Evolutionary conservation across 306 rosid species (phyloP).

Genomic region (Rubus parviflorus): DNA sequence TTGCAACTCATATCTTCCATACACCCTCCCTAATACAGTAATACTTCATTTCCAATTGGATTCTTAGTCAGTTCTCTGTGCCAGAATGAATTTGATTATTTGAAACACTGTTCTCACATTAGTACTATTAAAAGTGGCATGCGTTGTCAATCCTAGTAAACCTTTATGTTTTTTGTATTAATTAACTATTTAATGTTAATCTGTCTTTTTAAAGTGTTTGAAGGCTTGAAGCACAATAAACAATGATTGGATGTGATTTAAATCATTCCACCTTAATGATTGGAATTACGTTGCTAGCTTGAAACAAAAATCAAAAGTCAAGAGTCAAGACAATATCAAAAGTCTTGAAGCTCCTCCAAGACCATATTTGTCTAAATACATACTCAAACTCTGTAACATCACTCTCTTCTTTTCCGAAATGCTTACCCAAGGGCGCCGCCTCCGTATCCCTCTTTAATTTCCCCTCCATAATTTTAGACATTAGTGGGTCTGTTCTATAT

Average conservation of each 20-base stretch:
- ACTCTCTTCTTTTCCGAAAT: background rate
- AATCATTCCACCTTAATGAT: background rate
- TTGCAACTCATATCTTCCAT: background rate
- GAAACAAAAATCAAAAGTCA: background rate
- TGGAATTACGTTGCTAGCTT: background rate
- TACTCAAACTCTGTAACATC: conserved; percentile 64
- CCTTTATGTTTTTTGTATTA: background rate
- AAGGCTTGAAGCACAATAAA: background rate
- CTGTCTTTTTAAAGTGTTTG: background rate
- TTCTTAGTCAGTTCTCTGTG: background rate
- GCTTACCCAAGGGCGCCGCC: conserved; percentile 79
- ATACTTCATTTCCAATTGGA: background rate
- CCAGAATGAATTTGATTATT: background rate
- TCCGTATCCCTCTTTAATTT: conserved; percentile 68
- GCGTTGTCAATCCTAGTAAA: background rate
- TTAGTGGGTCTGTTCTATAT: background rate
- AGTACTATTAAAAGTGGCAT: background rate
- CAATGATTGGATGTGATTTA: background rate
- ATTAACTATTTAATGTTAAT: background rate
- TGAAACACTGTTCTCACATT: background rate
- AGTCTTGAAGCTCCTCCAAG: conserved; percentile 61
- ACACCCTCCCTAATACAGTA: background rate
- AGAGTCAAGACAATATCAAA: background rate
- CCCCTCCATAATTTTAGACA: conserved; percentile 52
- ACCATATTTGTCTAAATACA: conserved; percentile 53